Conservation (phyloP, 257 asterid species). For the Fraxinus excelsior region DNA sequence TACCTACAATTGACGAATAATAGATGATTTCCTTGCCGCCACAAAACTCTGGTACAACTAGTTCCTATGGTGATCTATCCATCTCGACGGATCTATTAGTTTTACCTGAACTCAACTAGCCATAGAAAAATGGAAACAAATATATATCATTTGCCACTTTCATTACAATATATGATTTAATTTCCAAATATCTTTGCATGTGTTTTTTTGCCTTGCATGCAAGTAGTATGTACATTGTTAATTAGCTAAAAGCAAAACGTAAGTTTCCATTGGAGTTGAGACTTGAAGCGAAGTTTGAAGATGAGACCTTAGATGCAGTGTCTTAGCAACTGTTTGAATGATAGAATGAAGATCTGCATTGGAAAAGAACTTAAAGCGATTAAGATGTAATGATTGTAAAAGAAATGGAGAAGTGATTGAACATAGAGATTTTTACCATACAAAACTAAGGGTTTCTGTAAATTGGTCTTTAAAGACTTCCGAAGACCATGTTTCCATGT, state of each 20-base stretch:
- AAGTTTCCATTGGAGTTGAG: too few species aligned
- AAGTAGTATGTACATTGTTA: neutral
- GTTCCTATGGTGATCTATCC: neutral
- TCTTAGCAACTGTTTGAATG: neutral
- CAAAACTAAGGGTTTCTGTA: neutral
- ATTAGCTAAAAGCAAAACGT: neutral
- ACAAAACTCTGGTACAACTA: constrained; percentile 12
- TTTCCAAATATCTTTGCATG: neutral
- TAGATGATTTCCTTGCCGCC: constrained; percentile 8
- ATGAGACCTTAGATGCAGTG: neutral
- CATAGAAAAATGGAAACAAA: constrained; percentile 9
- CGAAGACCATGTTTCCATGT: neutral
- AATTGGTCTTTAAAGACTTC: neutral
- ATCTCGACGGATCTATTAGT: neutral
- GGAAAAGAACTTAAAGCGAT: neutral
- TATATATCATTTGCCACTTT: neutral
- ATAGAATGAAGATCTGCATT: too few species aligned
- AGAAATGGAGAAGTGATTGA: neutral
- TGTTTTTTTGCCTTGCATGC: too few species aligned
- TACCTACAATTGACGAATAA: neutral
- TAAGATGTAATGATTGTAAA: neutral
- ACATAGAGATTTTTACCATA: neutral
- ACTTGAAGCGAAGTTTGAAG: neutral
- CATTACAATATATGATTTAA: neutral
- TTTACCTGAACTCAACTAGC: neutral